A percentile compares a stretch with the other conserved stretches of the same genome.
Evolutionary conservation across 148 eudicot genomes (phyloP).

Genomic region (Heliosperma pusillum): DNA sequence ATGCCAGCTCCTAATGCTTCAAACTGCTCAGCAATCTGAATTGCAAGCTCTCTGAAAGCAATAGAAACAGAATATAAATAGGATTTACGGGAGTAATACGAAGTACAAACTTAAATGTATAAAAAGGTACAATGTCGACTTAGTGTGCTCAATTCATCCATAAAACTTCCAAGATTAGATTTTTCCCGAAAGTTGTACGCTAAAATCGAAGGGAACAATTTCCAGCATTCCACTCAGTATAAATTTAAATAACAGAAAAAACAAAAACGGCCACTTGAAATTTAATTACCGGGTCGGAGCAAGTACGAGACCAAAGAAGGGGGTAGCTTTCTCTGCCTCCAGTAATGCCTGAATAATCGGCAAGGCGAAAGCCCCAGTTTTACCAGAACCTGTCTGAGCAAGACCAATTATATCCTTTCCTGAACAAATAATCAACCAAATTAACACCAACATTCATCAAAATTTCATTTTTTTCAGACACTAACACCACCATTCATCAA

Average conservation of each 20-base stretch:
- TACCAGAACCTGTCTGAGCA: slow-evolving; percentile 98
- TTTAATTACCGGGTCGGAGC: slow-evolving; percentile 66
- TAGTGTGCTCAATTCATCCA: neutral
- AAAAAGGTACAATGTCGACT: neutral
- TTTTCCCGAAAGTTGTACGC: neutral
- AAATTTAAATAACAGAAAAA: neutral
- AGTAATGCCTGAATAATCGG: slow-evolving; percentile 77
- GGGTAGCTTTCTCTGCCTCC: slow-evolving; percentile 40
- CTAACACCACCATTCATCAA: no score
- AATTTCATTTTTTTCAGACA: no score
- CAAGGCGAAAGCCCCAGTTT: slow-evolving; percentile 89
- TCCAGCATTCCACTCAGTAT: neutral
- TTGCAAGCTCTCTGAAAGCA: slow-evolving; percentile 70
- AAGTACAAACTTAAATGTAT: neutral
- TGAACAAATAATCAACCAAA: no score
- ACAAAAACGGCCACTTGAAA: neutral
- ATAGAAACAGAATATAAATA: slow-evolving; percentile 45
- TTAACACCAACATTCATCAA: no score
- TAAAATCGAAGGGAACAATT: no score
- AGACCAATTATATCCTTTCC: no score
- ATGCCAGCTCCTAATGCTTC: slow-evolving; percentile 50
- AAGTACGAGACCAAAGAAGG: slow-evolving; percentile 79
- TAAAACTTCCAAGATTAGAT: neutral
- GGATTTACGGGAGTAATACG: neutral
- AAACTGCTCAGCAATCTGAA: slow-evolving; percentile 92